A percentile compares a stretch with the other conserved stretches of the same genome.
phyloP scores from a whole-genome alignment of 1,284 basidiomycete species.

The Coniophora puteana region DNA sequence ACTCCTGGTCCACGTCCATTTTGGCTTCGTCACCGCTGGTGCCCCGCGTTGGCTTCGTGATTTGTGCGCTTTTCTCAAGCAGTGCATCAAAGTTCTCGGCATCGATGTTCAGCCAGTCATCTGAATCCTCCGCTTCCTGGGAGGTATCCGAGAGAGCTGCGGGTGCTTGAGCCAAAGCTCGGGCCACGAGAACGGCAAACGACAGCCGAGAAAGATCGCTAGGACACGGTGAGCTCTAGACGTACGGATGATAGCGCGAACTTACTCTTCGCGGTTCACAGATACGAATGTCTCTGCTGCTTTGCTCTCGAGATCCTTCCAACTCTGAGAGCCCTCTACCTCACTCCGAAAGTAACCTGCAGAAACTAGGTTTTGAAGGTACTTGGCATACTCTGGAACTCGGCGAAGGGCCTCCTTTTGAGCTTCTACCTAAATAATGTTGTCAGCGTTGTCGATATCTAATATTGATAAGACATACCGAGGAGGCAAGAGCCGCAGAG shows the following conservation, averaged over 20 bases:
- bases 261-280: constrained; percentile 63
- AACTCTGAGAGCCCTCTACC: constrained; percentile 69
- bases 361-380: constrained; percentile 59
- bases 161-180: constrained; percentile 47
- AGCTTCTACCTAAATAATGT: constrained; percentile 45
- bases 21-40: constrained; percentile 20
- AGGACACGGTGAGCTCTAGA: constrained; percentile 9
- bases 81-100: constrained; percentile 61
- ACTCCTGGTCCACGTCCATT: constrained; percentile 46
- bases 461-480: constrained; percentile 36
- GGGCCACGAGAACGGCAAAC: constrained; percentile 70
- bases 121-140: constrained; percentile 52
- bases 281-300: constrained; percentile 69
- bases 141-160: constrained; percentile 12
- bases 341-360: constrained; percentile 77
- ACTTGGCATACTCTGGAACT: constrained; percentile 62
- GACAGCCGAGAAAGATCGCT: constrained; percentile 63
- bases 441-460: not conserved
- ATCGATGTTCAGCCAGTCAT: constrained; percentile 73
- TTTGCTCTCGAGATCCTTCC: constrained; percentile 69
- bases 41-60: constrained; percentile 8
- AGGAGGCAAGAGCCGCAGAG: constrained; percentile 36
- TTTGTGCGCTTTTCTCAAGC: constrained; percentile 35
- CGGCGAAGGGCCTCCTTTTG: constrained; percentile 62
- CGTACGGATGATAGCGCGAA: constrained; percentile 9